phyloP scores from a whole-genome alignment of 805 yeast species.

The Ogataea thermomethanolica region DNA sequence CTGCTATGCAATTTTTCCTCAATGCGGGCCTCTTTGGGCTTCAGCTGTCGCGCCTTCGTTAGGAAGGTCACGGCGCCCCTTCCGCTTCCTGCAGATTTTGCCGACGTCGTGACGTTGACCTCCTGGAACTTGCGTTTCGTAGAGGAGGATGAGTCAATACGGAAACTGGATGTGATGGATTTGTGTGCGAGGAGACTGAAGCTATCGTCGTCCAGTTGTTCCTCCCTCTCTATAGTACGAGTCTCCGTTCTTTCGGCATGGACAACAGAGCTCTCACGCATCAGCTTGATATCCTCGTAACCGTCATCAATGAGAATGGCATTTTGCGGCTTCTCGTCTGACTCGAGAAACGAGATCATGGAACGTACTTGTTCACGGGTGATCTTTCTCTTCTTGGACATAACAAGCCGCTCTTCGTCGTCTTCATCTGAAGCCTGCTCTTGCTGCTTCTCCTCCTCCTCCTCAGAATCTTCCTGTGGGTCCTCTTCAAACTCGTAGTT shows the following conservation, averaged over 20 bases:
- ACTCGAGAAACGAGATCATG: constrained; percentile 28
- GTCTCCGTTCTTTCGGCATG: constrained; percentile 36
- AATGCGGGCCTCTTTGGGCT: constrained; percentile 19
- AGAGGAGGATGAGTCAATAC: constrained; percentile 1
- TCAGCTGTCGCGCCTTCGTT: constrained; percentile 9
- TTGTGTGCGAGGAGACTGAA: constrained; percentile 25
- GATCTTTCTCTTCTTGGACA: constrained; percentile 34
- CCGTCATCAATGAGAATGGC: constrained; percentile 37
- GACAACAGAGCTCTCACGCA: constrained; percentile 53
- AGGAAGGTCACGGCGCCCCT: constrained; percentile 31
- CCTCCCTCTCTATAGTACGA: constrained; percentile 1
- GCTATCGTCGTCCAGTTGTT: constrained; percentile 17
- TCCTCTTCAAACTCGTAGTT: constrained; percentile 27
- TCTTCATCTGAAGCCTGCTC: constrained; percentile 19
- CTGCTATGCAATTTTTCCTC: constrained; percentile 17
- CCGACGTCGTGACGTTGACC: constrained; percentile 30
- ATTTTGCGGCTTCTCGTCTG: constrained; percentile 24
- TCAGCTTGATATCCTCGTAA: constrained; percentile 35
- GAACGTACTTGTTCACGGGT: constrained; percentile 26
- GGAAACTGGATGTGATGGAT: constrained; percentile 32
- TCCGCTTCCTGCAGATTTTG: constrained; percentile 22
- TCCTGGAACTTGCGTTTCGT: constrained; percentile 21
- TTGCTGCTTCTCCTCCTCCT: constrained; percentile 7
- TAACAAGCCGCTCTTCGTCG: constrained; percentile 14
- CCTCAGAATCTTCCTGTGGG: constrained; percentile 20